Evolutionary conservation across 2,329 filamentous ascomycete species (phyloP).

Genomic region (Mariannaea elegans): DNA sequence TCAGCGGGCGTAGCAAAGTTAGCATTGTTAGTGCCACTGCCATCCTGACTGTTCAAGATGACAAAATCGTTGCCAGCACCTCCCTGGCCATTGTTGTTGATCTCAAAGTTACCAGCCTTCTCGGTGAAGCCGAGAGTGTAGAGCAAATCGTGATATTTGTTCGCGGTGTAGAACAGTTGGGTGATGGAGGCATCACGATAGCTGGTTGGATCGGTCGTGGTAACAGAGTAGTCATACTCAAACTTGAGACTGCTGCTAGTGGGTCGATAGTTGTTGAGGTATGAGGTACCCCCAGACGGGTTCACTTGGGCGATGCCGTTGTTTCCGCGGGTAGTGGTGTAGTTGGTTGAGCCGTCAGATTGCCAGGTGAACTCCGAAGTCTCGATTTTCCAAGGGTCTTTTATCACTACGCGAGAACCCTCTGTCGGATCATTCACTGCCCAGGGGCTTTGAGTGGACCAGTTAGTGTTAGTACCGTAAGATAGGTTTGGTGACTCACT

Average conservation of each 20-base stretch:
- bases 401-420: slow-evolving; percentile 53
- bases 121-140: slow-evolving; percentile 67
- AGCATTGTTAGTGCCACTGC: slow-evolving; percentile 63
- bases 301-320: slow-evolving; percentile 63
- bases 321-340: slow-evolving; percentile 65
- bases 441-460: no score
- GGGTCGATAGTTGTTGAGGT: slow-evolving; percentile 56
- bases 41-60: slow-evolving; percentile 66
- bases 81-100: slow-evolving; percentile 63
- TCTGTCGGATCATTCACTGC: slow-evolving; percentile 62
- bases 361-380: slow-evolving; percentile 65
- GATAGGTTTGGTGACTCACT: slow-evolving; percentile 35
- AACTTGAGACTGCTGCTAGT: slow-evolving; percentile 53
- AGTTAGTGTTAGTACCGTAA: neutral
- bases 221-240: slow-evolving; percentile 53
- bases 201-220: slow-evolving; percentile 43
- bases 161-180: slow-evolving; percentile 69
- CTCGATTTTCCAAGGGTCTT: slow-evolving; percentile 57
- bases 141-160: slow-evolving; percentile 67
- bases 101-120: slow-evolving; percentile 67
- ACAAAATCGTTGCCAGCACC: slow-evolving; percentile 61
- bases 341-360: slow-evolving; percentile 55
- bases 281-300: slow-evolving; percentile 51
- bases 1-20: slow-evolving; percentile 65
- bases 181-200: slow-evolving; percentile 65